These are phyloP conservation scores for Saccharomycopsis fibuligera DNA, from an alignment of 805 yeast species.

Conservation along the genomic window DNA sequence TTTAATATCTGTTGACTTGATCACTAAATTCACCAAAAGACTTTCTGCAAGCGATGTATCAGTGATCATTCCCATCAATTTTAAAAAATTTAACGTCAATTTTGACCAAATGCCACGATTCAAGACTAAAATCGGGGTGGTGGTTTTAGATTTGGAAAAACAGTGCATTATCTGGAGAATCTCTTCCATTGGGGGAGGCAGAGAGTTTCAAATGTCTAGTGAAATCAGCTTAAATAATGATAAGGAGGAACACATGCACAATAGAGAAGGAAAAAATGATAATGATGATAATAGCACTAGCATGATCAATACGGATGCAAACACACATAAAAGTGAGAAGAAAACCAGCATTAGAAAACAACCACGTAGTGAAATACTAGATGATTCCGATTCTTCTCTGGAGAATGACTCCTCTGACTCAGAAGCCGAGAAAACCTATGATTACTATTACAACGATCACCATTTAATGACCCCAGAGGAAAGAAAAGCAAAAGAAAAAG, in stretches of 20 bases:
- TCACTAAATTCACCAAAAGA: constrained; percentile 31
- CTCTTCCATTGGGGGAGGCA: constrained; percentile 57
- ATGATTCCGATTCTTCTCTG: constrained; percentile 7
- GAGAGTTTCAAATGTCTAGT: constrained; percentile 47
- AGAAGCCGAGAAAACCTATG: constrained; percentile 16
- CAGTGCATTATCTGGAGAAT: constrained; percentile 70
- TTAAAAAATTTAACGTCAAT: constrained; percentile 36
- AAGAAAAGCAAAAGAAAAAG: constrained; percentile 7
- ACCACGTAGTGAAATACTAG: too few species aligned
- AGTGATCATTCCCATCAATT: constrained; percentile 28
- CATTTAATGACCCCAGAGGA: too few species aligned
- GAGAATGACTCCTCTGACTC: constrained; percentile 10
- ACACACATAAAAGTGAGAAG: too few species aligned
- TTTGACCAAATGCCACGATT: constrained; percentile 51
- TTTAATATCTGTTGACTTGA: constrained; percentile 15
- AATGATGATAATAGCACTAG: background rate
- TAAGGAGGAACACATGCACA: constrained; percentile 16
- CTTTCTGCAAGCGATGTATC: constrained; percentile 29
- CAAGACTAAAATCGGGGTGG: constrained; percentile 67
- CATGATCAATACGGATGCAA: too few species aligned
- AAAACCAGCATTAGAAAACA: too few species aligned
- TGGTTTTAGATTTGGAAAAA: constrained; percentile 63
- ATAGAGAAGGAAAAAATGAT: background rate
- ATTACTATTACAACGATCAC: constrained; percentile 10
- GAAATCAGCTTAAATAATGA: constrained; percentile 36